Conservation (phyloP, 202 grass and related monocot genomes). For the Eragrostis tef region DNA sequence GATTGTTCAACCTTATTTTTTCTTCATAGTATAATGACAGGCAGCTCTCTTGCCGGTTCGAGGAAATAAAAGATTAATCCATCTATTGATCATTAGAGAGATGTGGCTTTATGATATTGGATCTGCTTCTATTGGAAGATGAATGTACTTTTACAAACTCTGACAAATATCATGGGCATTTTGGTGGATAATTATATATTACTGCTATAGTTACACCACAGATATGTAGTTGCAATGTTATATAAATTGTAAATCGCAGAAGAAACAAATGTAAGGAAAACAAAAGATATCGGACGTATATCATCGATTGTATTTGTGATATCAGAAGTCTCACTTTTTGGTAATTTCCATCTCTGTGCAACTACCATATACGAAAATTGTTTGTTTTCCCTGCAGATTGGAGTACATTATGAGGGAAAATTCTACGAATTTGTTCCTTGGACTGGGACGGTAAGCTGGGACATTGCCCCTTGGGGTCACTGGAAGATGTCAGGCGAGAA, state of each 20-base stretch:
- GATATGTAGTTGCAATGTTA: not conserved
- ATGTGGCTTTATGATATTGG: not conserved
- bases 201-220: not conserved
- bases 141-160: not conserved
- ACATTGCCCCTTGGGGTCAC: constrained; percentile 76
- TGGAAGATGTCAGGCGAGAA: constrained; percentile 89
- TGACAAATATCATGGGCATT: not conserved
- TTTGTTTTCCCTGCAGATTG: constrained; percentile 68
- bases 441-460: constrained; percentile 82
- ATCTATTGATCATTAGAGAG: not conserved
- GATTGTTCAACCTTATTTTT: not conserved
- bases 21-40: no score
- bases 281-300: not conserved
- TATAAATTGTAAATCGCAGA: not conserved
- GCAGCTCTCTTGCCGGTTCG: no score
- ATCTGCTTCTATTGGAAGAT: not conserved
- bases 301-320: no score
- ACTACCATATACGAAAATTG: not conserved
- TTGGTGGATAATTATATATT: not conserved
- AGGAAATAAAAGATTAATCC: no score
- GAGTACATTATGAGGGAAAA: constrained; percentile 69
- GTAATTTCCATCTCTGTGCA: constrained; percentile 11
- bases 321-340: not conserved
- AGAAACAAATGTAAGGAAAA: not conserved
- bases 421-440: constrained; percentile 97